Conservation (phyloP, 768 basidiomycete species). For the Pluteus cervinus region DNA sequence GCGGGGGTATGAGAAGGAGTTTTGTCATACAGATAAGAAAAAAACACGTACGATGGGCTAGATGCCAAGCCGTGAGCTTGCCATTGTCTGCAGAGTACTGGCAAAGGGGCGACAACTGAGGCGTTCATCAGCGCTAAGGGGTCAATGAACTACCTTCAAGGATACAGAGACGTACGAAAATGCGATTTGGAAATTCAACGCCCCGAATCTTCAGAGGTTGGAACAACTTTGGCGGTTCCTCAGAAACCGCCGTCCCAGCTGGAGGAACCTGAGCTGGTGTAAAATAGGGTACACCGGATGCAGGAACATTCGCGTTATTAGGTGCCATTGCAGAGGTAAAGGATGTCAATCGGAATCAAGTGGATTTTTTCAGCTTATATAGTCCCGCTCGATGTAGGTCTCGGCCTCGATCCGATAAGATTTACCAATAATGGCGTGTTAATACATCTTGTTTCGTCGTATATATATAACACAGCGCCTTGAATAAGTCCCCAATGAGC, state of each 20-base stretch:
- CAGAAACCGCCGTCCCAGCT: slow-evolving; percentile 5
- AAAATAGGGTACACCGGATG: slow-evolving; percentile 4
- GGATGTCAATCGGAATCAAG: neutral
- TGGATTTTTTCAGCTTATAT: neutral
- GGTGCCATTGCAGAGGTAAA: slow-evolving; percentile 3
- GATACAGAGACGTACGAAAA: slow-evolving; percentile 32
- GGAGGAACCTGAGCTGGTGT: slow-evolving; percentile 4
- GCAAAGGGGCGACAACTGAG: slow-evolving; percentile 48
- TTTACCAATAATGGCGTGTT: too few relatives aligned
- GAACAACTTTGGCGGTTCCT: slow-evolving; percentile 29
- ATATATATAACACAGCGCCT: too few relatives aligned
- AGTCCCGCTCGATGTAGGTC: neutral
- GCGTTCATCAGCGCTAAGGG: neutral
- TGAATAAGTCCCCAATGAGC: too few relatives aligned
- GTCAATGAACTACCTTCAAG: neutral
- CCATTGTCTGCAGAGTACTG: slow-evolving; percentile 58
- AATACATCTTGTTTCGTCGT: too few relatives aligned
- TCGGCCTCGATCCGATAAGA: too few relatives aligned
- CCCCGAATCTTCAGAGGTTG: slow-evolving; percentile 50
- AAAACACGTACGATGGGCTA: slow-evolving; percentile 49
- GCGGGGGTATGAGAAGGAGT: slow-evolving; percentile 5
- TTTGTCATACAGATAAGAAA: slow-evolving; percentile 16
- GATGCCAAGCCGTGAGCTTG: slow-evolving; percentile 47
- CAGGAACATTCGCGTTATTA: slow-evolving; percentile 17
- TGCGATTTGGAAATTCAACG: slow-evolving; percentile 47